Percentiles rank a stretch among this genome's conserved stretches.
Evolutionary conservation across 192 early-diverging fungal genomes (phyloP).

Genomic region (Coemansia sp.): DNA sequence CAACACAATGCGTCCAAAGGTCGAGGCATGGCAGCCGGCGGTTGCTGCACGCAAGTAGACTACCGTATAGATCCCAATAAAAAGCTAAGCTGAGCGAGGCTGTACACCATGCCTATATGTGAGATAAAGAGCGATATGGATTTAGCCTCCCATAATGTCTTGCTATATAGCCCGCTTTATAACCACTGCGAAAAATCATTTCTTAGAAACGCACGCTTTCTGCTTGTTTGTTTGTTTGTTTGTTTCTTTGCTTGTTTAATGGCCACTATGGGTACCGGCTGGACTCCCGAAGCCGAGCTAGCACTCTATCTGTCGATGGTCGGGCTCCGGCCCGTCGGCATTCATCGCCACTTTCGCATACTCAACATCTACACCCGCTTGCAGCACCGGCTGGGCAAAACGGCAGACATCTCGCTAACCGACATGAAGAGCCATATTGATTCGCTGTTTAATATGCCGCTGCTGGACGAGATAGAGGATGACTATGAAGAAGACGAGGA

Average conservation of each 20-base stretch:
- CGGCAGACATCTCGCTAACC: constrained; percentile 14
- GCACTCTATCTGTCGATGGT: constrained; percentile 48
- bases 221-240: no score
- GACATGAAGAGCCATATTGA: constrained; percentile 33
- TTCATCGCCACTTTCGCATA: constrained; percentile 48
- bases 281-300: constrained; percentile 44
- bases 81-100: no score
- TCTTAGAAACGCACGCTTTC: no score
- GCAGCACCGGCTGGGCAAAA: constrained; percentile 26
- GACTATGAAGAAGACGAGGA: constrained; percentile 35
- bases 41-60: constrained; percentile 20
- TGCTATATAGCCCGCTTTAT: no score
- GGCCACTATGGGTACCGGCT: constrained; percentile 3
- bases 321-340: constrained; percentile 46
- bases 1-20: constrained; percentile 52
- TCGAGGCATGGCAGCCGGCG: constrained; percentile 38
- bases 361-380: constrained; percentile 49
- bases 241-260: not conserved
- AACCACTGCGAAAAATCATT: no score
- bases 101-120: no score
- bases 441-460: constrained; percentile 28
- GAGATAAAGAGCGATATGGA: no score
- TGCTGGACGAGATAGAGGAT: constrained; percentile 46
- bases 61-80: no score
- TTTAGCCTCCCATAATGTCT: not conserved